Percentiles rank a stretch among this genome's conserved stretches.
These are phyloP conservation scores for Apiotrichum montevideense DNA, from an alignment of 1,284 basidiomycete genomes.

Conservation along the genomic window DNA sequence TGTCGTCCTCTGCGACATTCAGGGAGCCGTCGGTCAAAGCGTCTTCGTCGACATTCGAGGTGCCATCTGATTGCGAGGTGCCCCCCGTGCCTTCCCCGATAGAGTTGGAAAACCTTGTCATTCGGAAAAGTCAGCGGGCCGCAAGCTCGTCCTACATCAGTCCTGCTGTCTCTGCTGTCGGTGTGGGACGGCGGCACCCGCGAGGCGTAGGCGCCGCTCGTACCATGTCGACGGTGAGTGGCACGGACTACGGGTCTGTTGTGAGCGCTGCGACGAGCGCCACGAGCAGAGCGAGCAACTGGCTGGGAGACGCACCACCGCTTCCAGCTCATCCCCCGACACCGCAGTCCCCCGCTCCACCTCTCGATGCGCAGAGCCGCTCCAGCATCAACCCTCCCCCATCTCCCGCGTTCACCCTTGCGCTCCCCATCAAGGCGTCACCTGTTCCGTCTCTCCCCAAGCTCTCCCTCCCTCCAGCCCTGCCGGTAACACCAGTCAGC, in stretches of 20 bases:
- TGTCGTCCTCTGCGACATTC: conserved; percentile 3
- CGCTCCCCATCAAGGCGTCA: background rate
- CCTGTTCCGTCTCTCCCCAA: background rate
- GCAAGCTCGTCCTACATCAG: background rate
- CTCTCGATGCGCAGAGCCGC: no score
- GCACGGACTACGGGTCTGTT: background rate
- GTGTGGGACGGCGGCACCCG: background rate
- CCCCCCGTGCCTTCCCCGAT: no score
- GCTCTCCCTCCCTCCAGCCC: background rate
- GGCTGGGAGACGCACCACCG: no score
- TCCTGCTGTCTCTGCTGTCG: background rate
- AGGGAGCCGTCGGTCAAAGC: background rate
- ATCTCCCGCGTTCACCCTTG: background rate
- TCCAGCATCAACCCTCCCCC: background rate
- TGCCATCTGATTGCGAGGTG: no score
- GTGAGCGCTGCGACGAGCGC: background rate
- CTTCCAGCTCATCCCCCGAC: no score
- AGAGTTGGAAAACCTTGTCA: no score
- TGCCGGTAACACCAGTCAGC: no score
- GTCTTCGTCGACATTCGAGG: background rate
- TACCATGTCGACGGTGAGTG: background rate
- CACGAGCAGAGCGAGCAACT: no score
- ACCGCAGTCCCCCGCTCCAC: no score
- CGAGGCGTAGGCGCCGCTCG: background rate
- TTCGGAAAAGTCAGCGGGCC: no score